Evolutionary conservation across 164 flowering plant genomes (phyloP), one percentile per base, ranked within the genome.

Genomic region (Protea cynaroides): DNA sequence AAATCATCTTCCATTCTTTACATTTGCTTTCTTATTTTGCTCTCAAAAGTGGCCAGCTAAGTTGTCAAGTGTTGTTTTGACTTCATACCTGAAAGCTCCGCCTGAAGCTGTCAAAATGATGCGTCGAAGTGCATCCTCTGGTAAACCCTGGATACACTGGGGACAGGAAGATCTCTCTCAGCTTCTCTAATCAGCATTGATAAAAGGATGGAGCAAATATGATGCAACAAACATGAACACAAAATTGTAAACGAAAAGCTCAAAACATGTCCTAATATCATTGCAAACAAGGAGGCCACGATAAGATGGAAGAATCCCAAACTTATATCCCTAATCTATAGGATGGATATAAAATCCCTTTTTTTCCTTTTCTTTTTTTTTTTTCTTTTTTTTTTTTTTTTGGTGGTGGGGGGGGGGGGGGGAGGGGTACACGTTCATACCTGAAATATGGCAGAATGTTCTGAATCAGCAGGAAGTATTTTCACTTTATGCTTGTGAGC

Each of bases 371-470:
- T n/a, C n/a, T n/a, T n/a, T n/a, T n/a, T n/a, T n/a, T n/a, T n/a
- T n/a, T n/a, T n/a, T n/a, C n/a, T n/a, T n/a, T n/a, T n/a, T n/a
- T n/a, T n/a, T n/a, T n/a, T n/a, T n/a, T n/a, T 29, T 29, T 5
- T 2, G 34, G 34, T 5, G 34, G 5, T 29, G 2, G 34, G 34
- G 34, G 34, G 34, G 34, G 4, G 34, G 34, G 5, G 34, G 8
- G 46, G 4, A 40, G 8, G 13, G 8, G 8, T 40, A 40, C 0
- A 43, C 23, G 25, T 65, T 43, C 29, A 7, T 69, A 91, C 99
- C 97, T 94, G 99, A 69, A 94, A 94, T 74, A 94, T 91, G 38
- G 99, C 99, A 64, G 97, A 94, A 75, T 94, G 99, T 75, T 94
- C 99, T 25, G 97, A 94, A 77, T 94, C 97, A 46, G 99, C 99